Base-by-base conservation (phyloP, 1,139 yeast genomes). In the Chernovozyma aurita region DNA sequence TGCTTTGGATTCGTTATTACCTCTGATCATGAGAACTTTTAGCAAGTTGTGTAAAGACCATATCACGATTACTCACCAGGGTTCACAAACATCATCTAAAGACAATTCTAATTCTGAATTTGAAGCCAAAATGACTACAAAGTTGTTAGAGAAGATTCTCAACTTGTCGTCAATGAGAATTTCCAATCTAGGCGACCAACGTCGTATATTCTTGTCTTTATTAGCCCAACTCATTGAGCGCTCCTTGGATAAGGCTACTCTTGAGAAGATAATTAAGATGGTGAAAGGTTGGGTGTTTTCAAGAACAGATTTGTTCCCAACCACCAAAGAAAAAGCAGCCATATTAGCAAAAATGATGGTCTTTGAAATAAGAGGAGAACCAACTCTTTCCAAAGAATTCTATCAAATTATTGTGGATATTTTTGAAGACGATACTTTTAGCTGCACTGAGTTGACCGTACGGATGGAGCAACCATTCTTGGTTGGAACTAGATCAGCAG, bases 401-500 rank as follows among this genome's bases (percentile, higher is more conserved):
- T 90, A 88, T 52, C 84, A 83, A 48, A 85, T 94, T 25, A 83
- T 94, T 41, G 81, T 90, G 31, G 95, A 85, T 48, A 82, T 94
- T 25, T 94, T 92, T 56, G 90, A 85, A 46, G 90, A 87, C 46
- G 83, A 84, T 31, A 67, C 82, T 1, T 74, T 90, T 49, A 77
- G 85, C 26, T 78, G 90, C 44, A 82, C 96, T 2, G 99, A 94
- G 52, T 73, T 94, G 31, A 90, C 98, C 0, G 95, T 88, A 9
- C 73, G 98, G 41, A 81, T 94, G 87, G 98, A 94, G 54, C 97
- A 90, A 55, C 96, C 98, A 16, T 94, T 94, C 57, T 67, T 94
- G 53, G 92, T 88, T 14, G 98, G 98, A 30, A 92, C 98, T 0
- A 73, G 95, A 31, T 73, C 87, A 2, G 80, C 85, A 0, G 92